These are phyloP conservation scores for Lodderomyces oxycetoniae DNA, from an alignment of 1,139 yeast genomes.

Conservation along the genomic window DNA sequence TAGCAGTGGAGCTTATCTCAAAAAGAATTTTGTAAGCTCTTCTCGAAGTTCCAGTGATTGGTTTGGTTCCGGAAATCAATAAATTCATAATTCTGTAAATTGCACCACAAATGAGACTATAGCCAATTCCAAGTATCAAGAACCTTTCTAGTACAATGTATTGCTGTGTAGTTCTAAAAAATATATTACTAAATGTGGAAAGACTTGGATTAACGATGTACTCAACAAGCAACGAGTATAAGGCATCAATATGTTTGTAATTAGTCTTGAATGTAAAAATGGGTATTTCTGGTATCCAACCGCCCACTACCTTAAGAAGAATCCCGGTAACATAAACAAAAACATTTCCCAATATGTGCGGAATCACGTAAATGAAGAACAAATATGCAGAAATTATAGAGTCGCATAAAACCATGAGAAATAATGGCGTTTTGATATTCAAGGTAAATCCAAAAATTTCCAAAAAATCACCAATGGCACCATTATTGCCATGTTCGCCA, in stretches of 20 bases:
- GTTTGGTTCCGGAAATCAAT: slow-evolving; percentile 33
- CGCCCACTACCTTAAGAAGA: slow-evolving; percentile 4
- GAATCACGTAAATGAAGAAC: slow-evolving; percentile 48
- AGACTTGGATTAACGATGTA: background rate
- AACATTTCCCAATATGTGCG: slow-evolving; percentile 47
- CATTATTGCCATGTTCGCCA: slow-evolving; percentile 8
- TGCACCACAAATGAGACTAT: slow-evolving; percentile 25
- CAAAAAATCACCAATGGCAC: slow-evolving; percentile 26
- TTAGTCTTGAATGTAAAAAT: slow-evolving; percentile 1
- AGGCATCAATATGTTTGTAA: slow-evolving; percentile 13
- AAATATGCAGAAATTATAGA: slow-evolving; percentile 40
- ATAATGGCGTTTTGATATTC: slow-evolving; percentile 33
- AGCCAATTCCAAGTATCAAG: slow-evolving; percentile 33
- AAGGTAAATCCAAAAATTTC: slow-evolving; percentile 36
- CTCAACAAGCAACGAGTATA: slow-evolving; percentile 2
- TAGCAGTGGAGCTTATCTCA: slow-evolving; percentile 53
- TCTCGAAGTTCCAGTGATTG: slow-evolving; percentile 48
- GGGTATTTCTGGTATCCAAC: background rate
- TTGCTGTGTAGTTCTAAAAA: slow-evolving; percentile 11
- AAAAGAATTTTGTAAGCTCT: slow-evolving; percentile 47
- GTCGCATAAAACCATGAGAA: slow-evolving; percentile 37
- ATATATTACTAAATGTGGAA: slow-evolving; percentile 11
- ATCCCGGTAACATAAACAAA: slow-evolving; percentile 17
- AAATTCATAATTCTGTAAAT: slow-evolving; percentile 34
- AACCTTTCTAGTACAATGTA: slow-evolving; percentile 33